phyloP scores from a whole-genome alignment of 768 basidiomycete species.

The Xanthoconium stramineum region DNA sequence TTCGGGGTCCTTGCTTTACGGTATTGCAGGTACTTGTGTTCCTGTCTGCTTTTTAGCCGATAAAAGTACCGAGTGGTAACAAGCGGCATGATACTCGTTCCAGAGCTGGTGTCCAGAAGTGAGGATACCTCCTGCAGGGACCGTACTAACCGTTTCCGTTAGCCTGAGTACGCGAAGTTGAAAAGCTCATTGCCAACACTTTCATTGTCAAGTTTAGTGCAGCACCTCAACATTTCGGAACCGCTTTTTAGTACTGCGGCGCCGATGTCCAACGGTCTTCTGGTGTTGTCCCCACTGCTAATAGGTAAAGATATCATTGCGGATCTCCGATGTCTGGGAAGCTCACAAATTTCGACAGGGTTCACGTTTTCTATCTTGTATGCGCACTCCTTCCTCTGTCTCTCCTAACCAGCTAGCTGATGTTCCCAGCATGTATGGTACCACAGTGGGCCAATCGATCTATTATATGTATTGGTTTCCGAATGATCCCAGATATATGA shows the following conservation, averaged over 20 bases:
- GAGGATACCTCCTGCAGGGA: no score
- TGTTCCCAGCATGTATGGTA: constrained; percentile 11
- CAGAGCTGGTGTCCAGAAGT: no score
- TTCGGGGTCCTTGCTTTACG: no score
- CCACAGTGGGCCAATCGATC: constrained; percentile 7
- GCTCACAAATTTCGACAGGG: neutral
- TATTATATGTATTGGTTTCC: constrained; percentile 8
- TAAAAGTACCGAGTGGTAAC: no score
- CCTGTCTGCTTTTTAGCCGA: no score
- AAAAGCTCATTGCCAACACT: no score
- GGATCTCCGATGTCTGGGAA: neutral
- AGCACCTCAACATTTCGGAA: neutral
- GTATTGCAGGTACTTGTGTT: no score
- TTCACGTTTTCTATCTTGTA: constrained; percentile 2
- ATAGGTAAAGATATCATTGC: constrained; percentile 1
- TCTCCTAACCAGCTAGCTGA: neutral
- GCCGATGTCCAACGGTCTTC: neutral
- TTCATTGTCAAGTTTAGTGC: no score
- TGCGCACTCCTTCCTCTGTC: neutral
- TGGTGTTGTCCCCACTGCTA: constrained; percentile 7
- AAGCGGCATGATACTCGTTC: no score
- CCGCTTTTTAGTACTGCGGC: neutral
- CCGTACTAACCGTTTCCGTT: no score
- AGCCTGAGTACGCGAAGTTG: no score
- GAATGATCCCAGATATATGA: neutral